phyloP scores from a whole-genome alignment of 441 rosid genomes.

The Brassica balearica region DNA sequence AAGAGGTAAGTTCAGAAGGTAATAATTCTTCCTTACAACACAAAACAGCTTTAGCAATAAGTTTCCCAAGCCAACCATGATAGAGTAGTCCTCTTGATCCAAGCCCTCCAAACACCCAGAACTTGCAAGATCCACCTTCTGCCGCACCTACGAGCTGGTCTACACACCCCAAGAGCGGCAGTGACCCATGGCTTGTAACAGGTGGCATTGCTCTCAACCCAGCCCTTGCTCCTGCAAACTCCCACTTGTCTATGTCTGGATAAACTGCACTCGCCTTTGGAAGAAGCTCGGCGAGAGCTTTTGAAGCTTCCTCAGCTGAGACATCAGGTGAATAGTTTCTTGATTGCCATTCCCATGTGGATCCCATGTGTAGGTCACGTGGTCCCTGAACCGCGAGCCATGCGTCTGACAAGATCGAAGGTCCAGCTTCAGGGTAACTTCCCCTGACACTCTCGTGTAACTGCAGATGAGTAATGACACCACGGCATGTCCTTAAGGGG shows the following conservation, averaged over 20 bases:
- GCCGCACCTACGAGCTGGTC: constrained; percentile 54
- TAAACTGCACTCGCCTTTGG: constrained; percentile 75
- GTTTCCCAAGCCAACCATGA: constrained; percentile 84
- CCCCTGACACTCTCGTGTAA: constrained; percentile 61
- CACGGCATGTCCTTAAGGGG: constrained; percentile 92
- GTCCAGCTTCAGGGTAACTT: constrained; percentile 67
- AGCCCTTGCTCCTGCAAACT: constrained; percentile 69
- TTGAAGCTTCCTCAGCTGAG: constrained; percentile 73
- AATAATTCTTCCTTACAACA: constrained; percentile 62
- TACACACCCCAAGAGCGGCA: constrained; percentile 83
- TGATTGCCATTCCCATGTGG: constrained; percentile 95
- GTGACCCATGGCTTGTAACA: constrained; percentile 71
- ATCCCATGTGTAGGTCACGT: constrained; percentile 68
- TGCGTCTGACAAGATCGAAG: constrained; percentile 84
- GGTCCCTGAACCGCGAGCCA: constrained; percentile 88
- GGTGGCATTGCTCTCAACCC: constrained; percentile 97
- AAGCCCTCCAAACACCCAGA: constrained; percentile 87
- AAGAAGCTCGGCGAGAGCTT: constrained; percentile 76
- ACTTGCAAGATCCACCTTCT: constrained; percentile 48
- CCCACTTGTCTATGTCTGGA: constrained; percentile 76
- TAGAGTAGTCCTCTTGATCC: constrained; percentile 88
- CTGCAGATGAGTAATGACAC: constrained; percentile 73
- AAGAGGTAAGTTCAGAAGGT: constrained; percentile 72
- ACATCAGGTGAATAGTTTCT: constrained; percentile 67
- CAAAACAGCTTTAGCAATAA: constrained; percentile 73